Base-by-base conservation (phyloP, 148 eudicot genomes). In the Rhododendron williamsianum region DNA sequence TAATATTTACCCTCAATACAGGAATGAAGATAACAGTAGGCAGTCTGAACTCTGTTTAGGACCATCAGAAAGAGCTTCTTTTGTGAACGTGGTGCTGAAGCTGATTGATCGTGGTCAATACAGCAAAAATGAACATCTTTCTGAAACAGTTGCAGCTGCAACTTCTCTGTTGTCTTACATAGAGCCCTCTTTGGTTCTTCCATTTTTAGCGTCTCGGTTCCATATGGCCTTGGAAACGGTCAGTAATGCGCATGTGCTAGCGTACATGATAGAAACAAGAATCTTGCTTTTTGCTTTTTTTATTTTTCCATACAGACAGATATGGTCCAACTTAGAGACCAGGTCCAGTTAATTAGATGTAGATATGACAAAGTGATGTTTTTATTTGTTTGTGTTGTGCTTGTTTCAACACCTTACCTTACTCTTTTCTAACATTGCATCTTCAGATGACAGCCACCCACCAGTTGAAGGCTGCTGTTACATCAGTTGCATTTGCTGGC, bases 201-300 rank as follows among this genome's bases (percentile, higher is more conserved):
- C 99, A 58, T 97, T 97, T 86, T 85, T 97, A 71, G 94, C 94
- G 43, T 90, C 95, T 89, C 93, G 99, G 78, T 97, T 97, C 85
- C 93, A 92, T 82, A 92, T 97, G 99, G 99, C 99, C 84, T 89
- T 95, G 91, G 99, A 95, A 89, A 97, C 99, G 93, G 99, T 97
- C 86, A 89, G 98, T 91, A 76, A 49, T 80, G 43, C 45, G 79
- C 73, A 65, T 36, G 63, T 2, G 38, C 36, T 83, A 49, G 16
- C 27, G 48, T 73, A 33, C 46, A 49, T 83, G 80, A 43, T 74
- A 35, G 46, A 74, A 73, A 35, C 18, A 74, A 33, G 78, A 51
- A 83, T 45, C 38, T 69, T 82, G n/a, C 27, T 16, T 82, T 45
- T 43, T 0, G 27, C 36, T 6, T 79, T 48, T 48, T 79, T 48